Conservation (phyloP, 495 filamentous ascomycete genomes). For the Daldinia loculata region DNA sequence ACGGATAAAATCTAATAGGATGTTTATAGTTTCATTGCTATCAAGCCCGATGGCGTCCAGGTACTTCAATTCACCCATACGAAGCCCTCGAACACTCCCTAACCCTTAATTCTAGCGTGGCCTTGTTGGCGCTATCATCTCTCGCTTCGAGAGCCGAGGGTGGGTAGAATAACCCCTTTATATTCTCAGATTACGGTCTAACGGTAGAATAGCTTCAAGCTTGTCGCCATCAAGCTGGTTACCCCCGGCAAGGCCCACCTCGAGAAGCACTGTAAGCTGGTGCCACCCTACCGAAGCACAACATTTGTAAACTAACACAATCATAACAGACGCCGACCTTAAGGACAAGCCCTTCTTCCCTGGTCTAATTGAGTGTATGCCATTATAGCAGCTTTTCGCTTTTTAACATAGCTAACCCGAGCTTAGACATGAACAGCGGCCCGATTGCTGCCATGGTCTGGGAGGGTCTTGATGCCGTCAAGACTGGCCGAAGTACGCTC, state of each 20-base stretch:
- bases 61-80: slow-evolving; percentile 57
- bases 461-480: slow-evolving; percentile 97
- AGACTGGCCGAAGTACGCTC: slow-evolving; percentile 87
- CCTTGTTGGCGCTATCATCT: slow-evolving; percentile 94
- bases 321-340: slow-evolving; percentile 76
- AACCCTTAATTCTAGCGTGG: slow-evolving; percentile 72
- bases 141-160: slow-evolving; percentile 95
- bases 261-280: slow-evolving; percentile 83
- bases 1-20: slow-evolving; percentile 53
- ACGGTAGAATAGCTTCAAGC: slow-evolving; percentile 79
- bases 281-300: slow-evolving; percentile 6
- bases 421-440: slow-evolving; percentile 91
- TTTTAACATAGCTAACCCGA: slow-evolving; percentile 36
- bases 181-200: slow-evolving; percentile 3
- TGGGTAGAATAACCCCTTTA: slow-evolving; percentile 50
- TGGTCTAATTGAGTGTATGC: slow-evolving; percentile 83
- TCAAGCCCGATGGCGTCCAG: slow-evolving; percentile 99
- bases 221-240: slow-evolving; percentile 93
- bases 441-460: slow-evolving; percentile 99
- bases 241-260: slow-evolving; percentile 90
- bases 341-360: slow-evolving; percentile 94
- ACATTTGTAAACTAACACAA: slow-evolving; percentile 44
- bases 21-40: slow-evolving; percentile 87
- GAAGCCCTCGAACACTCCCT: slow-evolving; percentile 20
- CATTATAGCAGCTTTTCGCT: slow-evolving; percentile 4